Conservation (phyloP, 208 protist genomes). For the Herpetomonas tarakana region DNA sequence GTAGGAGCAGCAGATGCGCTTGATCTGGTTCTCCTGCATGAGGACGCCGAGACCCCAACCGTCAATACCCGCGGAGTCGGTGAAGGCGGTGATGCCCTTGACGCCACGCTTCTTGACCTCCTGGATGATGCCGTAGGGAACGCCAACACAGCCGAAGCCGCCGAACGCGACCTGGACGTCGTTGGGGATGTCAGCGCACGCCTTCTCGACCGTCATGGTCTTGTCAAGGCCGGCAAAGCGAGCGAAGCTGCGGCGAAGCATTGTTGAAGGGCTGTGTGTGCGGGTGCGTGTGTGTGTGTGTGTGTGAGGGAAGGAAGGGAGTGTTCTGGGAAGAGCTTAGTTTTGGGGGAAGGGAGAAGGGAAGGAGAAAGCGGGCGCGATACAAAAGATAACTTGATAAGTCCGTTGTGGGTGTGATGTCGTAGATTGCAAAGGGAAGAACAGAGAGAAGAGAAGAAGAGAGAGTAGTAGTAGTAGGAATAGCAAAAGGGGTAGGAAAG, state of each 20-base stretch:
- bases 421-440: too few relatives aligned
- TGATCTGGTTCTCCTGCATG: conserved; percentile 88
- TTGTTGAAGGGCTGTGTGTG: conserved; percentile 14
- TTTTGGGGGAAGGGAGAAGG: background rate
- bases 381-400: conserved; percentile 5
- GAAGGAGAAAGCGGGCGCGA: background rate
- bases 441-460: too few relatives aligned
- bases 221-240: conserved; percentile 59
- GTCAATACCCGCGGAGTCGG: conserved; percentile 95
- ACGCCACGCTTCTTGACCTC: conserved; percentile 84
- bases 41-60: conserved; percentile 95
- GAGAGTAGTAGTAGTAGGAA: too few relatives aligned
- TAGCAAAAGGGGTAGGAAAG: too few relatives aligned
- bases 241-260: conserved; percentile 61
- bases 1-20: conserved; percentile 93
- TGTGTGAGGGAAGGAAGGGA: too few relatives aligned
- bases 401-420: too few relatives aligned
- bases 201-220: conserved; percentile 67
- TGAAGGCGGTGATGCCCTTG: conserved; percentile 93
- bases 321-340: background rate
- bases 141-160: conserved; percentile 96
- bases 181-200: conserved; percentile 65
- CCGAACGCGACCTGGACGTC: conserved; percentile 83
- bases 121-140: conserved; percentile 91
- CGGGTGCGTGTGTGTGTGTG: too few relatives aligned